Conservation (phyloP, 2,329 filamentous ascomycete species). For the Exserohilum turcica region DNA sequence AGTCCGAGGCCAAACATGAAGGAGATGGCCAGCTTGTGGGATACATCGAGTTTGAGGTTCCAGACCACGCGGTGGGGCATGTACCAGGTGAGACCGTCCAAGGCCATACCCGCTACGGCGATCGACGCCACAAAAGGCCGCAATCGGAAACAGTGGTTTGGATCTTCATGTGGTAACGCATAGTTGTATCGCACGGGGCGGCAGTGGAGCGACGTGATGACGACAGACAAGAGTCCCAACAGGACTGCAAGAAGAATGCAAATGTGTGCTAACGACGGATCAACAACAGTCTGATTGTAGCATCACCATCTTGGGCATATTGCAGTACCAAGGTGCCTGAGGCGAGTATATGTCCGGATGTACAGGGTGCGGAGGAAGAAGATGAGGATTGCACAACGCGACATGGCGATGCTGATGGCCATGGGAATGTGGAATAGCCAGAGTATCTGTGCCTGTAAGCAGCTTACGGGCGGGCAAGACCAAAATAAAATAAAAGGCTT, state of each 20-base stretch:
- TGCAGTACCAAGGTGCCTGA: constrained; percentile 29
- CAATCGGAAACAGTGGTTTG: constrained; percentile 25
- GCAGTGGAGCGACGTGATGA: constrained; percentile 26
- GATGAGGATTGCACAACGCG: constrained; percentile 30
- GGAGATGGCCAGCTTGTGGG: constrained; percentile 33
- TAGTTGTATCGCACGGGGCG: constrained; percentile 32
- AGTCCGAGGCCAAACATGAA: constrained; percentile 32
- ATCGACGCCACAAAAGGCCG: constrained; percentile 17
- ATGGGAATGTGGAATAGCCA: constrained; percentile 30
- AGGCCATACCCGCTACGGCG: constrained; percentile 17
- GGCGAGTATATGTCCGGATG: constrained; percentile 19
- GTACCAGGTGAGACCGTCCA: constrained; percentile 30
- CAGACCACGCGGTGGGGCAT: constrained; percentile 35
- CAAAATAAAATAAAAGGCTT: too few relatives aligned
- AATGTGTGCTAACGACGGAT: constrained; percentile 24
- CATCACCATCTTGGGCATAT: neutral
- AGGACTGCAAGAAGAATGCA: constrained; percentile 19
- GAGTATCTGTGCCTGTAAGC: constrained; percentile 25
- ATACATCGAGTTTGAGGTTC: constrained; percentile 25
- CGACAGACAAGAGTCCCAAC: constrained; percentile 13
- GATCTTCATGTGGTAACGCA: constrained; percentile 19
- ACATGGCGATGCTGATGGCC: constrained; percentile 23
- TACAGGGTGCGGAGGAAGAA: constrained; percentile 36
- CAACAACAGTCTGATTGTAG: constrained; percentile 11
- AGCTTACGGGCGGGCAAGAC: too few relatives aligned